A percentile compares a stretch with the other conserved stretches of the same genome.
phyloP scores from a whole-genome alignment of 1,284 basidiomycete species.

The Sanghuangporus baumii region DNA sequence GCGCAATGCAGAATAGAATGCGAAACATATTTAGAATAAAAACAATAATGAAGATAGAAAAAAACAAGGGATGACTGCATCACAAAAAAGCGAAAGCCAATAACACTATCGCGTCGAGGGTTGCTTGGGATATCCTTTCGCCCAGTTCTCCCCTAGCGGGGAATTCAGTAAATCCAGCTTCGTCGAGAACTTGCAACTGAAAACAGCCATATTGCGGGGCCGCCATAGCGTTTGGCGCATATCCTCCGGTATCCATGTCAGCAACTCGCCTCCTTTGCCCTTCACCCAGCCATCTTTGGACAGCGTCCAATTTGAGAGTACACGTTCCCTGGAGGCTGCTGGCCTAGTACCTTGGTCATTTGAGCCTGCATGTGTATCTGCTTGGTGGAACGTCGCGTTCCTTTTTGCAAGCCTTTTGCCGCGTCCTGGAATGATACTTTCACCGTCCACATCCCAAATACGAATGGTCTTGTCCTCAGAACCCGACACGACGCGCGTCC shows the following conservation, averaged over 20 bases:
- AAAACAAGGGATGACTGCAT: no score
- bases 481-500: slow-evolving; percentile 12
- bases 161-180: not conserved
- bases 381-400: not conserved
- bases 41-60: no score
- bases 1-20: no score
- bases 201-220: not conserved
- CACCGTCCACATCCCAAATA: slow-evolving; percentile 78
- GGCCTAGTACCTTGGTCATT: not conserved
- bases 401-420: slow-evolving; percentile 2
- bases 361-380: not conserved
- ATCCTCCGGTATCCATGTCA: not conserved
- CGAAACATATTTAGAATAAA: no score
- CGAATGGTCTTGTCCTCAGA: slow-evolving; percentile 85
- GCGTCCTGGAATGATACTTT: not conserved
- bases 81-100: no score
- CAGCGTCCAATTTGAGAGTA: not conserved
- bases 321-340: not conserved
- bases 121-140: not conserved
- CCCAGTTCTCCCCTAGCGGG: not conserved
- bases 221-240: not conserved
- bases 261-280: not conserved
- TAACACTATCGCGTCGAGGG: not conserved
- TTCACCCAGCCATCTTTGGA: not conserved
- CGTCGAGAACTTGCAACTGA: not conserved